Evolutionary conservation across 768 basidiomycete species (phyloP).

Genomic region (Agaricus sinodeliciosus): DNA sequence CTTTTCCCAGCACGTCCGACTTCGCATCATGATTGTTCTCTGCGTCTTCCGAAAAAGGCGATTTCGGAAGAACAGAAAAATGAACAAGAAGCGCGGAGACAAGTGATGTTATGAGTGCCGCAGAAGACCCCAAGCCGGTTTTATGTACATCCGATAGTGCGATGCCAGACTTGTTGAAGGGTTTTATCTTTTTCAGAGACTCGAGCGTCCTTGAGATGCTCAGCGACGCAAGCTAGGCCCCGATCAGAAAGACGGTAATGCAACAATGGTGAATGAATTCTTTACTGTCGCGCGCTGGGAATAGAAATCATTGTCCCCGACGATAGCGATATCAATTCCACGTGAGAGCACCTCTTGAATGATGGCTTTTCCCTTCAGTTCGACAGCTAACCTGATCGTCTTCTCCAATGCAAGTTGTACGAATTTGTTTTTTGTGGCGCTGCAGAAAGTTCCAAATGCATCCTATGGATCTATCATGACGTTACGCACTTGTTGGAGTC

Average conservation of each 20-base stretch:
- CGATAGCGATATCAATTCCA: slow-evolving; percentile 74
- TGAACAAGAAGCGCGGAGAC: slow-evolving; percentile 81
- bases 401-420: slow-evolving; percentile 84
- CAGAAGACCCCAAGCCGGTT: slow-evolving; percentile 95
- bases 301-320: slow-evolving; percentile 97
- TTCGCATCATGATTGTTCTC: slow-evolving; percentile 23
- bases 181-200: slow-evolving; percentile 63
- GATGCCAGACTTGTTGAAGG: slow-evolving; percentile 69
- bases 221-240: slow-evolving; percentile 51
- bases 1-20: slow-evolving; percentile 18
- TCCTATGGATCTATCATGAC: slow-evolving; percentile 6
- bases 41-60: slow-evolving; percentile 38
- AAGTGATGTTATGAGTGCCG: slow-evolving; percentile 93
- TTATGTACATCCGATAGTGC: slow-evolving; percentile 84
- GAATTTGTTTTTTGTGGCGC: slow-evolving; percentile 77
- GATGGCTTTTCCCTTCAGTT: slow-evolving; percentile 41
- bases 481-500: slow-evolving; percentile 32
- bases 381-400: slow-evolving; percentile 61
- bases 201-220: slow-evolving; percentile 55
- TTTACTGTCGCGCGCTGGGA: slow-evolving; percentile 83
- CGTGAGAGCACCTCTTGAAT: slow-evolving; percentile 35
- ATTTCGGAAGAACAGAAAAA: slow-evolving; percentile 49
- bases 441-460: slow-evolving; percentile 15
- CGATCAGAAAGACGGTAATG: slow-evolving; percentile 3
- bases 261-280: slow-evolving; percentile 1